Percentiles rank a stretch among this genome's conserved stretches.
phyloP scores from a whole-genome alignment of 192 early-diverging fungal species.

The Coemansia sp. region DNA sequence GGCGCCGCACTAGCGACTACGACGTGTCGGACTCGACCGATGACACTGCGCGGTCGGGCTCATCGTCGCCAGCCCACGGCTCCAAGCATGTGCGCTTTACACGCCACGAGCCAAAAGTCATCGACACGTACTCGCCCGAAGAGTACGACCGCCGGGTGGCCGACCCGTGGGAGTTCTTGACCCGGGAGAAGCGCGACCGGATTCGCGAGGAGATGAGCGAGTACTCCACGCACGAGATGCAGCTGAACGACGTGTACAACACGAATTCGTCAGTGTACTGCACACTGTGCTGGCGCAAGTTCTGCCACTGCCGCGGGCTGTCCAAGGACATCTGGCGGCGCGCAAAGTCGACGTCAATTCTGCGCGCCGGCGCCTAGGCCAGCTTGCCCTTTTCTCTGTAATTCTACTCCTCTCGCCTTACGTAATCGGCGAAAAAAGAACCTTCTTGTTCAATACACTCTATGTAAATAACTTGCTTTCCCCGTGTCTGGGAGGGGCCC shows the following conservation, averaged over 20 bases:
- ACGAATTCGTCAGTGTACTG: constrained; percentile 42
- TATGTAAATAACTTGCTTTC: not conserved
- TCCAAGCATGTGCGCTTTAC: constrained; percentile 41
- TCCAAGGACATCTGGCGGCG: constrained; percentile 52
- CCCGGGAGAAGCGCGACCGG: constrained; percentile 27
- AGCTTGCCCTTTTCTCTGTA: not conserved
- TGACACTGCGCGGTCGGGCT: constrained; percentile 1
- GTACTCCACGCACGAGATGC: constrained; percentile 44
- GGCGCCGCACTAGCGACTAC: constrained; percentile 22
- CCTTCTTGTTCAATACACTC: not conserved
- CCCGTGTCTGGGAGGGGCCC: not conserved
- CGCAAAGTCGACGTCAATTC: constrained; percentile 40
- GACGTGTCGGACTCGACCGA: constrained; percentile 11
- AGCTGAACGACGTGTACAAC: constrained; percentile 48
- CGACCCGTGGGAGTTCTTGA: constrained; percentile 50
- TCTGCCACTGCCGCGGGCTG: constrained; percentile 48
- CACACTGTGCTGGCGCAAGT: constrained; percentile 49
- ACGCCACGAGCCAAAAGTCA: constrained; percentile 26
- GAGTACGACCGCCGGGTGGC: constrained; percentile 51
- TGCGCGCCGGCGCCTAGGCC: constrained; percentile 38
- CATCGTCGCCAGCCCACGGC: constrained; percentile 17
- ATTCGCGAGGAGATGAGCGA: constrained; percentile 48
- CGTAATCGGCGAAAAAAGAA: not conserved
- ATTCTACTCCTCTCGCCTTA: constrained; percentile 6
- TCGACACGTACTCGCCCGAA: constrained; percentile 36